Evolutionary conservation across 208 protist genomes (phyloP), one percentile per base, ranked within the genome.

Genomic region (Borovskyia barvae): DNA sequence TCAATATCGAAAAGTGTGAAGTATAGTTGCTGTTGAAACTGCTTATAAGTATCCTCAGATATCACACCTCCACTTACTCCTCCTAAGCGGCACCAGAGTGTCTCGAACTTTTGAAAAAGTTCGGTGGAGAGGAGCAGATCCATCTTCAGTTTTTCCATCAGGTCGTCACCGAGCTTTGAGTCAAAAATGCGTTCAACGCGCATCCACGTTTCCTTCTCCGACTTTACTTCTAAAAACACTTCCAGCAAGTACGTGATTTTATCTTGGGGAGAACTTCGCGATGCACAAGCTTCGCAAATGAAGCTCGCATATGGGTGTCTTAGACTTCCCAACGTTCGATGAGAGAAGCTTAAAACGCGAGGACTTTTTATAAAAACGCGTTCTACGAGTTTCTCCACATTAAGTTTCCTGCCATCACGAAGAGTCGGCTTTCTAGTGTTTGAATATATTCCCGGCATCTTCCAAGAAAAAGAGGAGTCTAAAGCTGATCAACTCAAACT

Each of bases 231-330:
- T 2, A 82, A 41, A 40, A 88, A 73, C 8, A 60, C 71, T 43
- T 82, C 80, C 4, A 92, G 48, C 2, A 89, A 36, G 37, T 83
- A 68, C 30, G 80, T 55, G 2, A 74, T 42, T 29, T 58, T 71
- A 20, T 64, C 52, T 30, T 65, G 49, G 17, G 29, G 52, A 36
- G 56, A 62, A 36, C 24, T 53, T 14, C 24, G 15, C 0, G 48
- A 43, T 43, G 75, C 50, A 11, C 82, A 54, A 1, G 47, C 53
- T 37, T 87, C 75, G 32, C 64, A 55, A 26, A 81, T 40, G 0
- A 93, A 53, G n/a, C 64, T 40, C 35, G 86, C 17, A 51, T 84
- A 85, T 5, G 86, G 86, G 50, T 93, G 86, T 9, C 86, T 66
- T 15, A 93, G 22, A 43, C 82, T 90, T 28, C 59, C 54, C 6